Percentiles rank a stretch among this genome's conserved stretches.
phyloP scores from a whole-genome alignment of 75 land plant species.

The Selaginella tamariscina region DNA sequence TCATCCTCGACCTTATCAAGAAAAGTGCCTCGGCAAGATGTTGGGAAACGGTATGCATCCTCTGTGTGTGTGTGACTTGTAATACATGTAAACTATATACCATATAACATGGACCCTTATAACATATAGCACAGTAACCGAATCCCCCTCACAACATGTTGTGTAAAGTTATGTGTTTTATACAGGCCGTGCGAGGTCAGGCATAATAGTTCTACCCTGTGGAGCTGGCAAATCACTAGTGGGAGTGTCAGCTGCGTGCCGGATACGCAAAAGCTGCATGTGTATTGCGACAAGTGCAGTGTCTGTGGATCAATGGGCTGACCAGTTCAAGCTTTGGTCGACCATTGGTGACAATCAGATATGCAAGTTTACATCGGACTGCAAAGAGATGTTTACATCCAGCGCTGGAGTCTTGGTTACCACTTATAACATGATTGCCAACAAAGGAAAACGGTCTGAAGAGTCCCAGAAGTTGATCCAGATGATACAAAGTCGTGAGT shows the following conservation, averaged over 20 bases:
- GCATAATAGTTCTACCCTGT: neutral
- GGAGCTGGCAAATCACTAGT: neutral
- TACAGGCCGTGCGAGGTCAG: neutral
- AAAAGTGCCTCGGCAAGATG: constrained; percentile 19
- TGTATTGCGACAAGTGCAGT: neutral
- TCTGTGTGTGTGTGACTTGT: no score
- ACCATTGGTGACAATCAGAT: neutral
- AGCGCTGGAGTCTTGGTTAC: neutral
- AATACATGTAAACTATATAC: no score
- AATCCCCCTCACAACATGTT: no score
- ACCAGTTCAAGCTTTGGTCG: neutral
- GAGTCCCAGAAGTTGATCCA: neutral
- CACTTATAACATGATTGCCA: neutral
- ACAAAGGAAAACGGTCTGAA: neutral
- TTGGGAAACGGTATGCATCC: constrained; percentile 6
- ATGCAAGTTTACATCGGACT: neutral
- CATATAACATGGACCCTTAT: no score
- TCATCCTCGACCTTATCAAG: constrained; percentile 18
- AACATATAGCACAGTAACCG: no score
- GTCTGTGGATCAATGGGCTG: neutral
- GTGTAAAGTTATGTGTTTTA: neutral
- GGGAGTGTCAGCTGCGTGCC: neutral
- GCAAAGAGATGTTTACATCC: neutral
- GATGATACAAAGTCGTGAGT: neutral
- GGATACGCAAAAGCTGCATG: neutral